Evolutionary conservation across 148 eudicot genomes (phyloP).

Genomic region (Rhododendron henanense): DNA sequence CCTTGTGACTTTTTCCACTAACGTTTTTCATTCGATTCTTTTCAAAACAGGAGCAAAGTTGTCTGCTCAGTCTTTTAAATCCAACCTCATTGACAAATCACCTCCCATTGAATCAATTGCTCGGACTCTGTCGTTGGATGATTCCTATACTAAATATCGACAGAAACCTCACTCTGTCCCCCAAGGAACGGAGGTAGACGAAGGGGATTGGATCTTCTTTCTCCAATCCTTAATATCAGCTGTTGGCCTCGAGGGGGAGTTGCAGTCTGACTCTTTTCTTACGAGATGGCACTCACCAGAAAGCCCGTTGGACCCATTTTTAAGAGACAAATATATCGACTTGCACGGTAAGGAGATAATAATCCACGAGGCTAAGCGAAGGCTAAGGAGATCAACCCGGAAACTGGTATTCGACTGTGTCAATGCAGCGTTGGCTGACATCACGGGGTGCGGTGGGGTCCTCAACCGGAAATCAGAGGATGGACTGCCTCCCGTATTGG

Average conservation of each 20-base stretch:
- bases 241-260: constrained; percentile 44
- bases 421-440: constrained; percentile 52
- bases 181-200: constrained; percentile 44
- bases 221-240: constrained; percentile 63
- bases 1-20: too few relatives aligned
- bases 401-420: constrained; percentile 88
- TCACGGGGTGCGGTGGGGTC: constrained; percentile 24
- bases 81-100: constrained; percentile 86
- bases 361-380: constrained; percentile 50
- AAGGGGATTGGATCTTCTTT: constrained; percentile 51
- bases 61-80: constrained; percentile 31
- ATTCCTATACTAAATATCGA: constrained; percentile 37
- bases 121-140: constrained; percentile 79
- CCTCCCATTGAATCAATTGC: constrained; percentile 94
- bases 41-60: constrained; percentile 45
- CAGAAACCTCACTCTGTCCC: constrained; percentile 35
- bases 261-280: constrained; percentile 34
- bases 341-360: constrained; percentile 38
- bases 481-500: constrained; percentile 18
- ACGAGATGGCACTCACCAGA: constrained; percentile 70
- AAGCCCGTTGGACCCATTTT: constrained; percentile 76
- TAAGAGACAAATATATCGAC: constrained; percentile 58
- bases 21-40: neutral
- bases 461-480: neutral
- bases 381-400: constrained; percentile 53